phyloP scores from a whole-genome alignment of 805 yeast species.

The Candida palmyrensis region DNA sequence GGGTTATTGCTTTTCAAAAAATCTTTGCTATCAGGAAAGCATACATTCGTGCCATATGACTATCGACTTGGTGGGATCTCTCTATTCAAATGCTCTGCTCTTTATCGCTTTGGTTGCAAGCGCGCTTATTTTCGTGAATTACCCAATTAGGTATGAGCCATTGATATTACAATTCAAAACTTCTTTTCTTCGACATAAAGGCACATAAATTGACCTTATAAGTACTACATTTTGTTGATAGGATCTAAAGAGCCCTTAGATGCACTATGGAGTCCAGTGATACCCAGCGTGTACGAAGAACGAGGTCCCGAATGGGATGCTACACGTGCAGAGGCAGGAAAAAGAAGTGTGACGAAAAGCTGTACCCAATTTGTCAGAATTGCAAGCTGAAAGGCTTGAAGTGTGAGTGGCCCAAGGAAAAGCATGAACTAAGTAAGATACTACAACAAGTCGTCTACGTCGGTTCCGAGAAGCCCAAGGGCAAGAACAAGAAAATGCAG shows the following conservation, averaged over 20 bases:
- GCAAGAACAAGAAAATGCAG: neutral
- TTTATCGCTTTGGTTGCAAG: too few relatives aligned
- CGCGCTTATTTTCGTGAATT: conserved; percentile 24
- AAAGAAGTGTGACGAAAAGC: conserved; percentile 28
- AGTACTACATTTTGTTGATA: too few relatives aligned
- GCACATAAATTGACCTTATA: too few relatives aligned
- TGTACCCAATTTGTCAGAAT: conserved; percentile 25
- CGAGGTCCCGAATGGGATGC: conserved; percentile 28
- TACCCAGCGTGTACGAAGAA: conserved; percentile 5
- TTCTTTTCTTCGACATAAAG: neutral
- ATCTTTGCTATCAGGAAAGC: too few relatives aligned
- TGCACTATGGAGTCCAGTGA: neutral
- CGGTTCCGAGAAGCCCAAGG: conserved; percentile 6
- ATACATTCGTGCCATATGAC: too few relatives aligned
- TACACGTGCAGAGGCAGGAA: conserved; percentile 23
- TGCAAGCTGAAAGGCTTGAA: conserved; percentile 15
- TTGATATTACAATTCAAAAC: conserved; percentile 1
- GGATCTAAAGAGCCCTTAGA: too few relatives aligned
- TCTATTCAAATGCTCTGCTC: too few relatives aligned
- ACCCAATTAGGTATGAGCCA: conserved; percentile 24
- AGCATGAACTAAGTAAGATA: conserved; percentile 17
- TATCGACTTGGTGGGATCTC: too few relatives aligned
- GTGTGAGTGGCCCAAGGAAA: conserved; percentile 24
- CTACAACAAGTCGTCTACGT: conserved; percentile 19
- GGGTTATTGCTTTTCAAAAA: too few relatives aligned